These are phyloP conservation scores for Lepraria neglecta DNA, from an alignment of 495 filamentous ascomycete species.

Conservation along the genomic window DNA sequence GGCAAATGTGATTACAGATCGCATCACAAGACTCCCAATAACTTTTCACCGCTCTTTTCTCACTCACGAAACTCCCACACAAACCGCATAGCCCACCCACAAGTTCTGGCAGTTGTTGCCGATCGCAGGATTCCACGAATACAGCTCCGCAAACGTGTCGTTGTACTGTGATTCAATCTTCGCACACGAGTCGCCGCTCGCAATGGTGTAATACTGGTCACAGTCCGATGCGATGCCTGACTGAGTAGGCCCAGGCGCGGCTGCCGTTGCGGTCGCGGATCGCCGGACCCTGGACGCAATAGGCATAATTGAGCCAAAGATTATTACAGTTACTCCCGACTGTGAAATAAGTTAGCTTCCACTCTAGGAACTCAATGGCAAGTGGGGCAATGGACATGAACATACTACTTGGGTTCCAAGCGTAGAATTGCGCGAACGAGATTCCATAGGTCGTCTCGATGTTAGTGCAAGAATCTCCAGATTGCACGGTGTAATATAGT, in stretches of 20 bases:
- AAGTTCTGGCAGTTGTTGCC: neutral
- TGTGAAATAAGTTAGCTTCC: too few species aligned
- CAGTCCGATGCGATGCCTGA: neutral
- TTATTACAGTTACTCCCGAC: too few species aligned
- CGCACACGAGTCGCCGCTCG: conserved; percentile 22
- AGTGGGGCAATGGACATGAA: too few species aligned
- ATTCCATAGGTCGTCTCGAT: too few species aligned
- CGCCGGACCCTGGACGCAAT: too few species aligned
- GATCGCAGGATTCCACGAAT: conserved; percentile 25
- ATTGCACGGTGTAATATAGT: neutral
- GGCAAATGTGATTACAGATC: neutral
- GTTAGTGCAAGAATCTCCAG: too few species aligned
- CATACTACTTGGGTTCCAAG: too few species aligned
- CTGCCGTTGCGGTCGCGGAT: neutral
- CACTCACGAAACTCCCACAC: neutral
- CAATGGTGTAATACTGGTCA: conserved; percentile 19
- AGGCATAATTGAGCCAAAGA: too few species aligned
- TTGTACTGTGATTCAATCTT: conserved; percentile 18
- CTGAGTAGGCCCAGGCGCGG: neutral
- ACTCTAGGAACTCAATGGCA: too few species aligned
- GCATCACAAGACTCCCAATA: too few species aligned
- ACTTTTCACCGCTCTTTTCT: too few species aligned
- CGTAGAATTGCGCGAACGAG: too few species aligned
- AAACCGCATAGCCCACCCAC: neutral
- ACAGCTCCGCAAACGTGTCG: conserved; percentile 27